Percentiles rank a stretch among this genome's conserved stretches.
These are phyloP conservation scores for Mortierella claussenii DNA, from an alignment of 192 early-diverging fungal genomes.

Conservation along the genomic window DNA sequence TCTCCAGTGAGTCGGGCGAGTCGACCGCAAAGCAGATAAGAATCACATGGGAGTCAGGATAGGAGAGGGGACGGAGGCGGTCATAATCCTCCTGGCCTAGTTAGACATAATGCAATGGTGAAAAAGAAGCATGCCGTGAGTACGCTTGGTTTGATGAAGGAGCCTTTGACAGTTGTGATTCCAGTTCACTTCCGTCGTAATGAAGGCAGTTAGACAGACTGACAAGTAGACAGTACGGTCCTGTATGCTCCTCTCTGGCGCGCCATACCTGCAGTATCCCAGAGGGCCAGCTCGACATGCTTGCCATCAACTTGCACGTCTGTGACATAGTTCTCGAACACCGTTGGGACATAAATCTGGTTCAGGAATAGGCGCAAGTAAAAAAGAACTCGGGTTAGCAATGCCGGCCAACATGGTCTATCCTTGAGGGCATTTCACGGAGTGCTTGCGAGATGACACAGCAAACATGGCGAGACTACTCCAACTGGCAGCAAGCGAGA, in stretches of 20 bases:
- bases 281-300: slow-evolving; percentile 76
- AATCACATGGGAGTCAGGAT: slow-evolving; percentile 92
- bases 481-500: background rate
- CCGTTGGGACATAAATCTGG: slow-evolving; percentile 78
- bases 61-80: slow-evolving; percentile 90
- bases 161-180: background rate
- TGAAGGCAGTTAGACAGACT: background rate
- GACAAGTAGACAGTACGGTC: too few species aligned
- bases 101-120: slow-evolving; percentile 1
- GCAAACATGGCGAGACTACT: background rate
- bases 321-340: slow-evolving; percentile 81
- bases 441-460: too few species aligned
- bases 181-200: background rate
- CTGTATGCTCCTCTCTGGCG: too few species aligned
- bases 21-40: slow-evolving; percentile 94
- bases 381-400: background rate
- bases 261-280: slow-evolving; percentile 84
- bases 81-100: slow-evolving; percentile 95
- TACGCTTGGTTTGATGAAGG: background rate
- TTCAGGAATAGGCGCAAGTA: background rate
- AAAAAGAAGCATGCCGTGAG: background rate
- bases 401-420: too few species aligned
- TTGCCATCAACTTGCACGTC: slow-evolving; percentile 76
- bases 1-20: slow-evolving; percentile 83
- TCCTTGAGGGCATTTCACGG: too few species aligned